Evolutionary conservation across 106 monocot species (phyloP), one percentile per base, ranked within the genome.

Genomic region (Triglochin maritima): DNA sequence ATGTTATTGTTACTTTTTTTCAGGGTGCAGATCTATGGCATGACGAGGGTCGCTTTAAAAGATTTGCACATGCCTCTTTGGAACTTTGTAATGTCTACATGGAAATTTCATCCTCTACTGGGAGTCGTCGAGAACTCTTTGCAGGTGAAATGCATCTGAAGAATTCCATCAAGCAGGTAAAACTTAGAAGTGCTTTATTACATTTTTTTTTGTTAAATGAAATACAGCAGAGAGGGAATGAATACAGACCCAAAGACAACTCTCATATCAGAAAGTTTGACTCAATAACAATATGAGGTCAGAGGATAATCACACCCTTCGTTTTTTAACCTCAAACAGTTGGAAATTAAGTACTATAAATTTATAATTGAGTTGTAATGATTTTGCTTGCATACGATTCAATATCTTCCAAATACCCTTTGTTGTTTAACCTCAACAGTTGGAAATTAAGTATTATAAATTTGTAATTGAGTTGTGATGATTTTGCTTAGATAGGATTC

Each of bases 21-120:
- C 82, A 93, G 93, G 93, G 89, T 1, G 76, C 84, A 59, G 93
- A 89, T 53, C 53, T 94, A 49, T 94, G 89, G 89, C 79, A 76
- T 62, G 74, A 89, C 49, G 47, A 56, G 13, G 75, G 78, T 3
- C 84, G 89, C 56, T 94, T 94, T 60, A 84, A 80, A 64, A 89
- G 73, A 74, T 94, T 89, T 82, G 77, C 82, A 42, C 69, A 67
- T 57, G 86, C 82, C 11, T 84, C 93, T 56, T 75, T 94, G 64
- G 74, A 82, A 65, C 74, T 94, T 13, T 89, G 89, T 63, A 74
- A 86, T 52, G 72, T 84, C 73, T 86, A 79, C 78, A 81, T 94
- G 89, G 82, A 89, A 74, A 89, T 94, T 69, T 79, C 93, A 76
- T 76, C 77, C 5, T 86, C 84, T 4, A 84, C 64, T 56, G 84